Evolutionary conservation across 2,329 filamentous ascomycete genomes (phyloP).

Genomic region (Exophiala calicioides): DNA sequence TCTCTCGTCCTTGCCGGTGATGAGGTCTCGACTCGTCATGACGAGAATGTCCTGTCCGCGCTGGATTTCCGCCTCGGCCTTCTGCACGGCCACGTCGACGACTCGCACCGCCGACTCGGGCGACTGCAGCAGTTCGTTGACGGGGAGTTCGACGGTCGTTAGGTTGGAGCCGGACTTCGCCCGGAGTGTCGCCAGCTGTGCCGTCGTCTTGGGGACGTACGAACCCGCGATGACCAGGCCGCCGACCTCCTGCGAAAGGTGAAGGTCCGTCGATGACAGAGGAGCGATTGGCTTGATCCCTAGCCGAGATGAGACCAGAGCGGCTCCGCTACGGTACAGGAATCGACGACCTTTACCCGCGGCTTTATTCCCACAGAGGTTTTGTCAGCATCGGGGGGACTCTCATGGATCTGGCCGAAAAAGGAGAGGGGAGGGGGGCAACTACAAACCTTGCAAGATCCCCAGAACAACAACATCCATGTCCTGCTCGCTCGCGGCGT

Average conservation of each 20-base stretch:
- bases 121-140: conserved; percentile 49
- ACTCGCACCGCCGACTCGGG: conserved; percentile 31
- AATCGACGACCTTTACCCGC: conserved; percentile 41
- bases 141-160: conserved; percentile 51
- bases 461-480: conserved; percentile 58
- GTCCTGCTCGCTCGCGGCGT: conserved; percentile 56
- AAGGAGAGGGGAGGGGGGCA: too few relatives aligned
- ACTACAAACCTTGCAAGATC: conserved; percentile 39
- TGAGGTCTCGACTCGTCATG: conserved; percentile 60
- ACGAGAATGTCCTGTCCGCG: conserved; percentile 58
- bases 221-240: conserved; percentile 59
- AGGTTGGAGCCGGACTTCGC: conserved; percentile 44
- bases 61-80: conserved; percentile 41
- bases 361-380: neutral
- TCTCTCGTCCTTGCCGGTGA: conserved; percentile 52
- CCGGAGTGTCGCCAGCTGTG: conserved; percentile 51
- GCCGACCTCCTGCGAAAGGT: conserved; percentile 39
- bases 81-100: conserved; percentile 38
- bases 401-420: neutral
- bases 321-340: conserved; percentile 50
- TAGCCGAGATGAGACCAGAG: conserved; percentile 53
- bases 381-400: conserved; percentile 36
- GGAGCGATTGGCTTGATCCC: conserved; percentile 56
- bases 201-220: conserved; percentile 62
- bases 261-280: conserved; percentile 49